These are phyloP conservation scores for Geranium brycei DNA, from an alignment of 345 rosid species.

Conservation along the genomic window DNA sequence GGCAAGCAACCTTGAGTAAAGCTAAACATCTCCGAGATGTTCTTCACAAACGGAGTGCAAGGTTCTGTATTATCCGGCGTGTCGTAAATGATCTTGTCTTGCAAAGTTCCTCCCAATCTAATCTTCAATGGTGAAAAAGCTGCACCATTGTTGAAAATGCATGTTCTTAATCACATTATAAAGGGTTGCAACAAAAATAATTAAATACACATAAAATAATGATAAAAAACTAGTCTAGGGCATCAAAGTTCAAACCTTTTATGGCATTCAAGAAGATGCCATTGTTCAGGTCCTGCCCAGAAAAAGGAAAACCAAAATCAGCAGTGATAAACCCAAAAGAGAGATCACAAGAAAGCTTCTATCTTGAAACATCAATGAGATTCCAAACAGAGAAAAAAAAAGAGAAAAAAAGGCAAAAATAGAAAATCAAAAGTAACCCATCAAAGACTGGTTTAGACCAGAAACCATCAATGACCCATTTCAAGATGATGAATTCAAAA, in stretches of 20 bases:
- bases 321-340: too few relatives aligned
- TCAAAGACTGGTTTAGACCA: background rate
- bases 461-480: background rate
- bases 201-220: too few relatives aligned
- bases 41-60: constrained; percentile 34
- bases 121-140: constrained; percentile 55
- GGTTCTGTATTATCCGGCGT: constrained; percentile 22
- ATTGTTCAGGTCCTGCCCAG: constrained; percentile 43
- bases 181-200: too few relatives aligned
- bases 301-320: background rate
- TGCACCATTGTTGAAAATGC: too few relatives aligned
- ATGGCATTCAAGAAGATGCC: constrained; percentile 41
- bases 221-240: too few relatives aligned
- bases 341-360: too few relatives aligned
- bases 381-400: background rate
- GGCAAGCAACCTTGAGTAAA: constrained; percentile 57
- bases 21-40: constrained; percentile 34
- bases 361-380: too few relatives aligned
- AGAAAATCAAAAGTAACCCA: background rate
- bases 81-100: constrained; percentile 44
- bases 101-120: constrained; percentile 67
- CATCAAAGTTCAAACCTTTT: constrained; percentile 27
- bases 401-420: background rate
- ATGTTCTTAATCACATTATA: too few relatives aligned
- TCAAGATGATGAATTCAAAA: background rate